A percentile compares a stretch with the other conserved stretches of the same genome.
Conservation (phyloP, 495 filamentous ascomycete genomes). For the Xylaria scruposa region DNA sequence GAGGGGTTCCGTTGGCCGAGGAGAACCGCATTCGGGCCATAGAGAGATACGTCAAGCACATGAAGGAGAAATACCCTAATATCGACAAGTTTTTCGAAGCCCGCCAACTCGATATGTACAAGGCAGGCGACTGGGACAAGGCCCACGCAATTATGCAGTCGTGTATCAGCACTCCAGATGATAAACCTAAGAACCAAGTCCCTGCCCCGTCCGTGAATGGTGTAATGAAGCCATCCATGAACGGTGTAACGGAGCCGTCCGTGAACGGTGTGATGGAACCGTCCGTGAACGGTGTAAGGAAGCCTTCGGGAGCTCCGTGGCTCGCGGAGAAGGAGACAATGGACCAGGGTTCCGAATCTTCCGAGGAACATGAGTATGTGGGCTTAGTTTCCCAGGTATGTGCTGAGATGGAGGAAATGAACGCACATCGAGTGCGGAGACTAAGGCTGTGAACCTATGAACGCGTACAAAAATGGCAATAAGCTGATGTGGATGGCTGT, state of each 20-base stretch:
- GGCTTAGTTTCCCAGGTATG: neutral
- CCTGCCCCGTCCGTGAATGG: too few relatives aligned
- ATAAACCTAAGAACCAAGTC: neutral
- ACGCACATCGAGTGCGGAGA: neutral
- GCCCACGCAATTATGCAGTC: neutral
- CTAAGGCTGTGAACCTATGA: neutral
- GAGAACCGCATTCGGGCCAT: neutral
- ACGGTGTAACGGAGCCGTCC: neutral
- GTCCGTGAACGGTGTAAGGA: neutral
- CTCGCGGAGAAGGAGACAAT: neutral
- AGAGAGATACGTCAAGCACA: neutral
- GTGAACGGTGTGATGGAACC: neutral
- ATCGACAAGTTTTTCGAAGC: neutral
- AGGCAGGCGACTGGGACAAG: neutral
- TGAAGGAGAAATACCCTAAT: neutral
- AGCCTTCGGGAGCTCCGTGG: neutral
- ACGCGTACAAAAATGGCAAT: too few relatives aligned
- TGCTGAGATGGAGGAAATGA: neutral
- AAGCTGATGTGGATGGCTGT: too few relatives aligned
- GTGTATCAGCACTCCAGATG: neutral
- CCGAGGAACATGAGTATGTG: neutral
- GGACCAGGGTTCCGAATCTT: neutral
- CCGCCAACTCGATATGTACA: neutral
- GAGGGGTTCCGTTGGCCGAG: neutral
- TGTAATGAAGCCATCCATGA: neutral